Percentiles rank a stretch among this genome's conserved stretches.
phyloP scores from a whole-genome alignment of 768 basidiomycete species.

The Russula foetens region DNA sequence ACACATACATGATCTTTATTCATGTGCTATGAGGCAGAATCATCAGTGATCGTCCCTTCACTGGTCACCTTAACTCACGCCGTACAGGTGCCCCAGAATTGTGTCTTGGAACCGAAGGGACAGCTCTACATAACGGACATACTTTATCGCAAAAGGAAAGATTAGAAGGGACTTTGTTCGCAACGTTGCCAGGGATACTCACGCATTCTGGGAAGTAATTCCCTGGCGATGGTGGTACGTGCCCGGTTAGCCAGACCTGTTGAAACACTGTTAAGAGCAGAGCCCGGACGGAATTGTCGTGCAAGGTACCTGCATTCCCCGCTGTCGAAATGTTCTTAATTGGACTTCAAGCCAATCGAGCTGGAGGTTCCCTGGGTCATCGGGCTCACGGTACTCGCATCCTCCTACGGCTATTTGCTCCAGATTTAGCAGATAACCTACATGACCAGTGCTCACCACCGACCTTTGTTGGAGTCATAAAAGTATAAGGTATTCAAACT shows the following conservation, averaged over 20 bases:
- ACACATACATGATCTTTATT: slow-evolving; percentile 68
- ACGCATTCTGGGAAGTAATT: slow-evolving; percentile 86
- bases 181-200: slow-evolving; percentile 28
- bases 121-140: slow-evolving; percentile 63
- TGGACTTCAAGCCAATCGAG: slow-evolving; percentile 90
- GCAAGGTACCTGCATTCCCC: slow-evolving; percentile 58
- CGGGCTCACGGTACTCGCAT: slow-evolving; percentile 49
- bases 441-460: slow-evolving; percentile 6
- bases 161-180: slow-evolving; percentile 10
- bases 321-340: slow-evolving; percentile 52
- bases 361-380: slow-evolving; percentile 84
- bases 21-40: slow-evolving; percentile 48
- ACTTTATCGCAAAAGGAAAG: slow-evolving; percentile 28
- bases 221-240: slow-evolving; percentile 75
- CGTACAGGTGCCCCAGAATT: slow-evolving; percentile 78
- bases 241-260: slow-evolving; percentile 59
- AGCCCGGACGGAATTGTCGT: not conserved
- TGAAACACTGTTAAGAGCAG: slow-evolving; percentile 20
- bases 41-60: slow-evolving; percentile 25
- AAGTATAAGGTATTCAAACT: slow-evolving; percentile 89
- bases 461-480: slow-evolving; percentile 84
- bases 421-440: not conserved
- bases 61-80: slow-evolving; percentile 41
- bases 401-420: slow-evolving; percentile 59
- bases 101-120: slow-evolving; percentile 82